phyloP scores from a whole-genome alignment of 495 filamentous ascomycete species.

The Staphylotrichum tortipilum region DNA sequence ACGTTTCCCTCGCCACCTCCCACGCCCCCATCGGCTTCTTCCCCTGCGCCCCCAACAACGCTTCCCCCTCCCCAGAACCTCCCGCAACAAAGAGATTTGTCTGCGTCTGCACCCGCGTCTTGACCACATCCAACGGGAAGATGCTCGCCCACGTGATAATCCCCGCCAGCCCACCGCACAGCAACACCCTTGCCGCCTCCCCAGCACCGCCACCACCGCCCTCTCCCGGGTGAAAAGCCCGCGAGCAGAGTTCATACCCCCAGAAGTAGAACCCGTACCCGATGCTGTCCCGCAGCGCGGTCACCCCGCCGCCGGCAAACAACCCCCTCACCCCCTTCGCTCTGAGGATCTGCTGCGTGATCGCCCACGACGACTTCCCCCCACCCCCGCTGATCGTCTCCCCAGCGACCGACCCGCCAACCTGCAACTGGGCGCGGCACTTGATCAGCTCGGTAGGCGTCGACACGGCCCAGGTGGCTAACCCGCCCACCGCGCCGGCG shows the following conservation, averaged over 20 bases:
- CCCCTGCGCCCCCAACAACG: slow-evolving; percentile 19
- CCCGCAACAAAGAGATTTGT: neutral
- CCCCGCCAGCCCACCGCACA: slow-evolving; percentile 80
- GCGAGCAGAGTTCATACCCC: slow-evolving; percentile 68
- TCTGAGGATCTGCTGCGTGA: slow-evolving; percentile 52
- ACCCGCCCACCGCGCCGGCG: slow-evolving; percentile 67
- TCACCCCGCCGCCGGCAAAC: slow-evolving; percentile 70
- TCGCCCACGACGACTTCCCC: slow-evolving; percentile 43
- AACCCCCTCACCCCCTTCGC: slow-evolving; percentile 59
- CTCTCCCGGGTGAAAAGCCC: slow-evolving; percentile 8
- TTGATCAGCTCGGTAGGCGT: slow-evolving; percentile 85
- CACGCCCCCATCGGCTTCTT: slow-evolving; percentile 42
- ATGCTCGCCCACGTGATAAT: slow-evolving; percentile 77
- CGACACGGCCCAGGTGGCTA: slow-evolving; percentile 72
- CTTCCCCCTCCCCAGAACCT: slow-evolving; percentile 27
- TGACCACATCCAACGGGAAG: slow-evolving; percentile 82
- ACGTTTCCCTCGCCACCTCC: slow-evolving; percentile 53
- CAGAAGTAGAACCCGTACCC: slow-evolving; percentile 94
- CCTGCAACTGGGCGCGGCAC: slow-evolving; percentile 67
- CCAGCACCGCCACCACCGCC: neutral
- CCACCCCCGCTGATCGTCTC: too few relatives aligned
- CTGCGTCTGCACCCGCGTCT: slow-evolving; percentile 76
- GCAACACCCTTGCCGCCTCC: slow-evolving; percentile 54
- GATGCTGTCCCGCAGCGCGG: slow-evolving; percentile 70
- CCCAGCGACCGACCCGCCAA: slow-evolving; percentile 11